These are phyloP conservation scores for Suhomyces maxii DNA, from an alignment of 1,139 yeast genomes.

Conservation along the genomic window DNA sequence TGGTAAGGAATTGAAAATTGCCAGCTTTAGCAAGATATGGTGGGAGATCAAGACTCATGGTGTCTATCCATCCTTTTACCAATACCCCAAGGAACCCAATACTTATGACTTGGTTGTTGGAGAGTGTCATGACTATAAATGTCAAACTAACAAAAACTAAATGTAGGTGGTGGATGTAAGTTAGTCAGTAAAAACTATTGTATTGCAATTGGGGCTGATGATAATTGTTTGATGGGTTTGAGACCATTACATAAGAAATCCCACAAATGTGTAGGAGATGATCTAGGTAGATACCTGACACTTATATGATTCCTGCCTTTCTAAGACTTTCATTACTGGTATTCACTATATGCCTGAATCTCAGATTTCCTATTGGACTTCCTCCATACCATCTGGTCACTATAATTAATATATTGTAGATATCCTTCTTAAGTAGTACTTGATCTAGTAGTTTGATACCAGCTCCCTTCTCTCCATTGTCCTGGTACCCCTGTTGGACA, in stretches of 20 bases:
- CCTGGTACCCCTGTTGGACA: constrained; percentile 56
- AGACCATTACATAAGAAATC: no score
- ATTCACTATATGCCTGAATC: constrained; percentile 63
- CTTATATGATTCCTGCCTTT: constrained; percentile 7
- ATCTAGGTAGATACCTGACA: no score
- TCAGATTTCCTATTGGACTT: constrained; percentile 58
- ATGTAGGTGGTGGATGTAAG: no score
- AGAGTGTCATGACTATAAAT: not conserved
- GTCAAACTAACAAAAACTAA: no score
- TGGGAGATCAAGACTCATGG: constrained; percentile 20
- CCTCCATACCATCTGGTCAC: constrained; percentile 81
- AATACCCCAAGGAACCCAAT: constrained; percentile 7
- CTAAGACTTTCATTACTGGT: constrained; percentile 48
- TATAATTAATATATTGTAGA: constrained; percentile 56
- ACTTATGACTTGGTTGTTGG: not conserved
- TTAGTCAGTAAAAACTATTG: no score
- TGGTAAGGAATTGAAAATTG: constrained; percentile 26
- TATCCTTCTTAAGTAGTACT: constrained; percentile 44
- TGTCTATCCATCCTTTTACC: constrained; percentile 16
- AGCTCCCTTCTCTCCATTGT: constrained; percentile 68
- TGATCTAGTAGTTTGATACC: constrained; percentile 54
- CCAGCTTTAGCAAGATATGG: constrained; percentile 20
- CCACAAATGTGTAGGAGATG: no score
- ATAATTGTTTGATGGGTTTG: no score
- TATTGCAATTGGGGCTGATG: no score